These are phyloP conservation scores for Hyaloscypha variabilis DNA, from an alignment of 495 filamentous ascomycete species.

Conservation along the genomic window DNA sequence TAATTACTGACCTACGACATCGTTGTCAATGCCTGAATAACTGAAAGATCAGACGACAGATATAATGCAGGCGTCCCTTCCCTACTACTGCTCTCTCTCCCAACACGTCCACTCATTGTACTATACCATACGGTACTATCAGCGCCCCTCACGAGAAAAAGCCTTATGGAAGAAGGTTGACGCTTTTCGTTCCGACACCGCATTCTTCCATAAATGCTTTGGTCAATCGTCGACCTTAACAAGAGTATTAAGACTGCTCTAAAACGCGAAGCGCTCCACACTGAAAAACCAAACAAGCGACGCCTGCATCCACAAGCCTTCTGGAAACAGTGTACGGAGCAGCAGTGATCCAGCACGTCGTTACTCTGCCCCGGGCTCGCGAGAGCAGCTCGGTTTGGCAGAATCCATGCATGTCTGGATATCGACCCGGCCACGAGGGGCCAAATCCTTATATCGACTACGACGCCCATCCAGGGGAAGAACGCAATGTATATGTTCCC, in stretches of 20 bases:
- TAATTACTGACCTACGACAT: constrained; percentile 30
- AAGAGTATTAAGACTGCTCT: constrained; percentile 29
- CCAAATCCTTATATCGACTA: constrained; percentile 49
- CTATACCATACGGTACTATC: constrained; percentile 25
- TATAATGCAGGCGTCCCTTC: constrained; percentile 34
- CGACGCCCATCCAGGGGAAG: constrained; percentile 55
- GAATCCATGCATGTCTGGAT: constrained; percentile 68
- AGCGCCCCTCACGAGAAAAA: constrained; percentile 36
- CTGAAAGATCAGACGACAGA: constrained; percentile 31
- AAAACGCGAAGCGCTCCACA: constrained; percentile 32
- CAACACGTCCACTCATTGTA: constrained; percentile 24
- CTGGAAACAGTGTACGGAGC: constrained; percentile 30
- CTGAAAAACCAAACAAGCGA: constrained; percentile 30
- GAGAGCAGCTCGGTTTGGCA: constrained; percentile 72
- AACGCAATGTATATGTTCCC: constrained; percentile 55
- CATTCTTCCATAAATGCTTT: constrained; percentile 24
- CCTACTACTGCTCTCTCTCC: constrained; percentile 24
- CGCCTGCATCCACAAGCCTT: constrained; percentile 27
- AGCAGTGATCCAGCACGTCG: constrained; percentile 32
- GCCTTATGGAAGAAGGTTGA: constrained; percentile 30
- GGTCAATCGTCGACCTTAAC: constrained; percentile 21
- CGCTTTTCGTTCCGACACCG: constrained; percentile 27
- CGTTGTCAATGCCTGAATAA: constrained; percentile 28
- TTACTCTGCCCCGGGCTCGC: constrained; percentile 53
- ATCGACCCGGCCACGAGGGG: constrained; percentile 30